phyloP scores from a whole-genome alignment of 1,284 basidiomycete species.

The Vanrija pseudolonga region DNA sequence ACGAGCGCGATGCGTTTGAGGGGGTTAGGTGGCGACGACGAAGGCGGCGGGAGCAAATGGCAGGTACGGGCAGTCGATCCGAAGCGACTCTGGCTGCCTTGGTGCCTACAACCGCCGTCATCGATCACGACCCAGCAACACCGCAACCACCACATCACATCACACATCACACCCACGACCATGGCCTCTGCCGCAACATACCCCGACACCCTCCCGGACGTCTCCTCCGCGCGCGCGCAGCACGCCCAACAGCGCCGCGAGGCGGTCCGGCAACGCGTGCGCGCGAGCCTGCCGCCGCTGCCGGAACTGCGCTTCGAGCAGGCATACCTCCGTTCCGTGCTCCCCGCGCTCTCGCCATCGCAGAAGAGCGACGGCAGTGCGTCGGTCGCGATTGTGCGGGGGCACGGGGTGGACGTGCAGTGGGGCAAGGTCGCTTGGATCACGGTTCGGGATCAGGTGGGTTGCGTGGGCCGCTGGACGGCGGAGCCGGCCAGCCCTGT shows the following conservation, averaged over 20 bases:
- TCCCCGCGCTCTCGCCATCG: slow-evolving; percentile 36
- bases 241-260: slow-evolving; percentile 18
- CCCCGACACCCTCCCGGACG: slow-evolving; percentile 24
- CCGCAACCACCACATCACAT: neutral
- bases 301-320: slow-evolving; percentile 49
- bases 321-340: slow-evolving; percentile 24
- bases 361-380: neutral
- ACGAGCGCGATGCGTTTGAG: neutral
- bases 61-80: neutral
- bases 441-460: slow-evolving; percentile 47
- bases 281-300: slow-evolving; percentile 39
- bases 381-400: slow-evolving; percentile 21
- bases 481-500: neutral
- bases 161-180: neutral
- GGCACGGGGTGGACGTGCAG: slow-evolving; percentile 37
- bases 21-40: neutral
- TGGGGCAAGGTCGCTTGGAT: slow-evolving; percentile 42
- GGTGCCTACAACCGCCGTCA: too few species aligned
- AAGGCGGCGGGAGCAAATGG: neutral
- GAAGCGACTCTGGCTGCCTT: too few species aligned
- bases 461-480: slow-evolving; percentile 12
- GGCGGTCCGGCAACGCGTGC: slow-evolving; percentile 38
- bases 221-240: slow-evolving; percentile 12
- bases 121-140: too few species aligned
- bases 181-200: slow-evolving; percentile 14